phyloP scores from a whole-genome alignment of 306 rosid species.

The Rosa multiflora region DNA sequence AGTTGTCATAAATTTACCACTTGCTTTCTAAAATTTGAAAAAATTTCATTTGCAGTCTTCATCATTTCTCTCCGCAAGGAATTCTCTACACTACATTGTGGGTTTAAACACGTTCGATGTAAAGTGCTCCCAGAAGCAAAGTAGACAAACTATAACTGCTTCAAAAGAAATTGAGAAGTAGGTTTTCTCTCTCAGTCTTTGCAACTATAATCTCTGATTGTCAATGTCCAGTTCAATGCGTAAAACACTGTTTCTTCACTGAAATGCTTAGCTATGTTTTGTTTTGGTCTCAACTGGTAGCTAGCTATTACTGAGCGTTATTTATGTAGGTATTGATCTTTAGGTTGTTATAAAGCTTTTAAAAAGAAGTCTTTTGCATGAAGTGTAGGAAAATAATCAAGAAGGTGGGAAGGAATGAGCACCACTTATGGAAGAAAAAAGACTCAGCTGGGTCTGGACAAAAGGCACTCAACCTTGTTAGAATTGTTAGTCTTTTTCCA shows the following conservation, averaged over 20 bases:
- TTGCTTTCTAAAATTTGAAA: background rate
- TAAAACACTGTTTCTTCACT: background rate
- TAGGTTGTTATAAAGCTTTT: constrained; percentile 4
- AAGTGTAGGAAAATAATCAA: constrained; percentile 57
- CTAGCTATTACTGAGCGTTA: background rate
- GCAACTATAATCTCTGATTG: background rate
- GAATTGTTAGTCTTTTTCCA: constrained; percentile 47
- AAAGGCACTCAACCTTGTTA: constrained; percentile 77
- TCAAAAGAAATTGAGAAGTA: constrained; percentile 52
- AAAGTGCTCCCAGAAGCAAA: constrained; percentile 35
- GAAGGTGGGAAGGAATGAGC: constrained; percentile 47
- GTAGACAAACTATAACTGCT: constrained; percentile 23
- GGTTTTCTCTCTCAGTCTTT: constrained; percentile 14
- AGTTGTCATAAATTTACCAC: background rate
- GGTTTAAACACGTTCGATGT: constrained; percentile 1
- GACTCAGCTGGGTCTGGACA: constrained; percentile 84
- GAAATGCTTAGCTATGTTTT: background rate
- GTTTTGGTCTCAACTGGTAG: background rate
- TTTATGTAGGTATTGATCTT: background rate
- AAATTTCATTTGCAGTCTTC: background rate
- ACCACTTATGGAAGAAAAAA: constrained; percentile 81
- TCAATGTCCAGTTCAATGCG: background rate
- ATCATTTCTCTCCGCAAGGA: constrained; percentile 20
- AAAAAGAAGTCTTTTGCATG: background rate
- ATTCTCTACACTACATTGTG: constrained; percentile 8